Percentiles rank a stretch among this genome's conserved stretches.
phyloP scores from a whole-genome alignment of 257 asterid genomes.

The Eustoma russellianum region DNA sequence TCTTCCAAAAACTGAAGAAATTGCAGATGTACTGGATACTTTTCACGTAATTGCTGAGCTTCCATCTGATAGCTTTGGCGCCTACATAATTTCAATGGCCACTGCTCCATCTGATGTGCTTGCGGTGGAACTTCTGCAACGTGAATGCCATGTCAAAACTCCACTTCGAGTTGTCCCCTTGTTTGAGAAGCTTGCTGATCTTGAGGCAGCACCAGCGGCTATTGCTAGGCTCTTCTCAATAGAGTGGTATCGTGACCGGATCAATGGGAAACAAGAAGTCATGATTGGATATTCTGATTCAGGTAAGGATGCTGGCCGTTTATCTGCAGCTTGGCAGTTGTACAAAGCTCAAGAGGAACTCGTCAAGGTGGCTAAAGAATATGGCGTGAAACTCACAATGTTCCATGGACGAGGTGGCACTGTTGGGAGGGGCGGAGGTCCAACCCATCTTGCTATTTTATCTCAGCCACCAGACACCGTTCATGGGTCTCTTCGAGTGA shows the following conservation, averaged over 20 bases:
- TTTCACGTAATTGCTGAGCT: conserved; percentile 76
- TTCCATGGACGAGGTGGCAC: conserved; percentile 96
- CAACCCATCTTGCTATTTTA: conserved; percentile 89
- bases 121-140: conserved; percentile 87
- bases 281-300: conserved; percentile 98
- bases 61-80: conserved; percentile 72
- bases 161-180: conserved; percentile 84
- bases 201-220: conserved; percentile 80
- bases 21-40: conserved; percentile 74
- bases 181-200: conserved; percentile 93
- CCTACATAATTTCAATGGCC: conserved; percentile 92
- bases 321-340: conserved; percentile 95
- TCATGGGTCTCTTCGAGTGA: conserved; percentile 86
- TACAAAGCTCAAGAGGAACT: conserved; percentile 95
- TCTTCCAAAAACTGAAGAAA: conserved; percentile 81
- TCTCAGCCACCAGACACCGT: conserved; percentile 95
- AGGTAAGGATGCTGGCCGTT: conserved; percentile 93
- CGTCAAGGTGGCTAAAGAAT: conserved; percentile 69
- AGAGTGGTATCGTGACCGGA: conserved; percentile 76
- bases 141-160: conserved; percentile 60
- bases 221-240: conserved; percentile 78
- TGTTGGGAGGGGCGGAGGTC: conserved; percentile 94
- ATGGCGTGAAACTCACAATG: conserved; percentile 81
- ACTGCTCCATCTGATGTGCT: conserved; percentile 94
- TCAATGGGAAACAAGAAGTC: conserved; percentile 84